Evolutionary conservation across 805 yeast species (phyloP), one percentile per base, ranked within the genome.

Genomic region (Cyberlindnera nakhonratchasimensis): DNA sequence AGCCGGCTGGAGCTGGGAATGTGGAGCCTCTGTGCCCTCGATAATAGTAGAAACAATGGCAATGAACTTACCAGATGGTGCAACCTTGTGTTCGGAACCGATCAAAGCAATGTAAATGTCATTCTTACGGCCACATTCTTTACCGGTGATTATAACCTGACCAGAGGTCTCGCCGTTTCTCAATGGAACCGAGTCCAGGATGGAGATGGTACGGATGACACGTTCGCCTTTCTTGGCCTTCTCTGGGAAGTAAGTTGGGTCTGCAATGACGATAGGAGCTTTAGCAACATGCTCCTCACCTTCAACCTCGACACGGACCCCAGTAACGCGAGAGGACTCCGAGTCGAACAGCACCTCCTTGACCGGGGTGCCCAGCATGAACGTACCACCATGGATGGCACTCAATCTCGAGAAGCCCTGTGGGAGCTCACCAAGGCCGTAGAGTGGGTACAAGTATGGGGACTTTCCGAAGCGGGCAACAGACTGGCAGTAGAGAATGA

Each of bases 301-400:
- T 56, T 89, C 93, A 14, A 57, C 37, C 50, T 90, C 93, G 38
- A 96, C 85, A 54, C 80, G 80, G 35, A 93, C 96, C 45, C 98
- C 97, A 23, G 72, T 71, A 53, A 89, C 88, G 59, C 79, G 33
- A 16, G 11, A 5, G 7, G 30, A 83, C 16, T 82, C 86, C 21
- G 75, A 79, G 12, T 77, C 82, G 64, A 82, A 90, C 38, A 86
- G 72, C 16, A 90, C 75, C 67, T 91, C 96, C 47, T 93, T 96
- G 49, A 93, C 80, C 36, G 97, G 96, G 24, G 96, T 91, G 62
- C 89, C 96, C 60, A 93, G 77, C 99, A 93, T 93, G 63, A 89
- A 93, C 16, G 98, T 91, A 58, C 99, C 99, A 51, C 99, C 99
- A 61, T 93, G 89, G 52, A 93, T 91, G 20, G 99, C 99, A 39